Conservation (phyloP, 2,329 filamentous ascomycete species). For the Cercospora nicotianae region DNA sequence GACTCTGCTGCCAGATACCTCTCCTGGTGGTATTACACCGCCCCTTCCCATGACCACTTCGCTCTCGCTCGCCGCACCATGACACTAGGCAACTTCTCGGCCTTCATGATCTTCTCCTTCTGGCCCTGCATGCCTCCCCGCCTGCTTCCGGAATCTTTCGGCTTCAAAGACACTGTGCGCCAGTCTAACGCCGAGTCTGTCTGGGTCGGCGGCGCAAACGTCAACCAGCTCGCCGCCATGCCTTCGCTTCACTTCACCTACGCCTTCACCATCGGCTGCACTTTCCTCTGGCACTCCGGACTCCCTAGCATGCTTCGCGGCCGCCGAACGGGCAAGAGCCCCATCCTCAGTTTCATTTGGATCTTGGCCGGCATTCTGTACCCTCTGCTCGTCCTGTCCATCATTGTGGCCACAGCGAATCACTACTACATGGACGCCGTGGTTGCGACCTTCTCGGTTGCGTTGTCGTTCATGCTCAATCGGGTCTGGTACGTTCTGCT, state of each 20-base stretch:
- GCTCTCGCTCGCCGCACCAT: slow-evolving; percentile 48
- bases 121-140: slow-evolving; percentile 57
- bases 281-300: slow-evolving; percentile 55
- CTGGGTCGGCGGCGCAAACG: slow-evolving; percentile 49
- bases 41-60: slow-evolving; percentile 51
- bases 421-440: slow-evolving; percentile 60
- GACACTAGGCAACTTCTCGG: slow-evolving; percentile 55
- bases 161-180: slow-evolving; percentile 50
- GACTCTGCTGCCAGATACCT: slow-evolving; percentile 52
- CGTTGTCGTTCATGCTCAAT: slow-evolving; percentile 52
- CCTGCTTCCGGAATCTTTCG: slow-evolving; percentile 47
- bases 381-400: slow-evolving; percentile 46
- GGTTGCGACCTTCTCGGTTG: slow-evolving; percentile 52
- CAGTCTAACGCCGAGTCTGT: slow-evolving; percentile 50
- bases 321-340: slow-evolving; percentile 38
- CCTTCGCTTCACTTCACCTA: slow-evolving; percentile 58
- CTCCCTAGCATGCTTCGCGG: slow-evolving; percentile 42
- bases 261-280: slow-evolving; percentile 53
- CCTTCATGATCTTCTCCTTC: slow-evolving; percentile 54
- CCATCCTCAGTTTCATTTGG: slow-evolving; percentile 36
- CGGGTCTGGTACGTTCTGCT: slow-evolving; percentile 53
- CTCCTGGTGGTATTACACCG: slow-evolving; percentile 63
- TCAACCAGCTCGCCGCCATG: slow-evolving; percentile 51
- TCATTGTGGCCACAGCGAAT: slow-evolving; percentile 63
- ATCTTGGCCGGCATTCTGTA: slow-evolving; percentile 47